Evolutionary conservation across 2,329 filamentous ascomycete genomes (phyloP).

Genomic region (Clonostachys rhizophaga): DNA sequence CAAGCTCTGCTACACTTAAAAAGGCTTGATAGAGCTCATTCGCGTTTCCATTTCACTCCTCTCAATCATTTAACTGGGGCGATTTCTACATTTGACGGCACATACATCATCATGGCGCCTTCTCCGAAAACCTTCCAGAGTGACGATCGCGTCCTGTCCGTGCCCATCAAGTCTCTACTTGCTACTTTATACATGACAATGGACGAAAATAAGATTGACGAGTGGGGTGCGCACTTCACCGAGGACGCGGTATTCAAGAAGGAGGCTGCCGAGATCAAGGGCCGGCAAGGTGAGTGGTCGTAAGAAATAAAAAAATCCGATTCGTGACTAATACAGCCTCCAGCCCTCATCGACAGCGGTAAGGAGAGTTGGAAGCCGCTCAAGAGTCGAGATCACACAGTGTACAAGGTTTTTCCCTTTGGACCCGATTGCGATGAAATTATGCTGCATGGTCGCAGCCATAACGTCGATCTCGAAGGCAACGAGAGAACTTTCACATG

Average conservation of each 20-base stretch:
- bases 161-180: too few relatives aligned
- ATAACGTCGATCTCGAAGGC: not conserved
- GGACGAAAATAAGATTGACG: conserved; percentile 1
- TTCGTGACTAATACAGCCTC: not conserved
- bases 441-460: not conserved
- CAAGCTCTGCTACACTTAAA: too few relatives aligned
- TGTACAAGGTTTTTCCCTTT: not conserved
- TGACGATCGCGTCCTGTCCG: too few relatives aligned
- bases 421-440: not conserved
- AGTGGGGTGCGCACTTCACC: conserved; percentile 2
- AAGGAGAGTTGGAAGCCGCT: not conserved
- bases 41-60: too few relatives aligned
- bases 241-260: not conserved
- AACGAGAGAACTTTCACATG: not conserved
- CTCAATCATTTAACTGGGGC: too few relatives aligned
- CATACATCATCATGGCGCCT: too few relatives aligned
- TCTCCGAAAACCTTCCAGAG: too few relatives aligned
- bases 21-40: too few relatives aligned
- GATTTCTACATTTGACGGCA: too few relatives aligned
- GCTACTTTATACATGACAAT: conserved; percentile 1
- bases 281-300: not conserved
- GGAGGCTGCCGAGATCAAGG: not conserved
- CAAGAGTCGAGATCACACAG: conserved; percentile 1
- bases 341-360: not conserved
- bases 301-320: not conserved